These are phyloP conservation scores for Ophiostoma ips DNA, from an alignment of 2,329 filamentous ascomycete genomes.

Conservation along the genomic window DNA sequence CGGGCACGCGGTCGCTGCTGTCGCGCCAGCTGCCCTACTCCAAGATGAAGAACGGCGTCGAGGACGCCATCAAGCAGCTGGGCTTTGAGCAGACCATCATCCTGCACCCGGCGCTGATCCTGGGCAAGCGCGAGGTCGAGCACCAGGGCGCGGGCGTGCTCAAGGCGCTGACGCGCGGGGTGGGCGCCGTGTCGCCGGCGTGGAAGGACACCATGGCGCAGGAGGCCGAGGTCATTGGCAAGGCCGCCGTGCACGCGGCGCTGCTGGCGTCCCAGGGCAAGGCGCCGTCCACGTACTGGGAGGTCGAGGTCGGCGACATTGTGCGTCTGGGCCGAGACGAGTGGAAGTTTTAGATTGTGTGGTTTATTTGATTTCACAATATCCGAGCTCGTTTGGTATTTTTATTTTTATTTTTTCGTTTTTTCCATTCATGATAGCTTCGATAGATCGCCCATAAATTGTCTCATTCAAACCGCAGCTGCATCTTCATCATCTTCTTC, in stretches of 20 bases:
- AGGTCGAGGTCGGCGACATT: slow-evolving; percentile 47
- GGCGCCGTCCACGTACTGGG: slow-evolving; percentile 47
- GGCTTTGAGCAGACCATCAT: slow-evolving; percentile 70
- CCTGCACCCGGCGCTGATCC: slow-evolving; percentile 57
- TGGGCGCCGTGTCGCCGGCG: slow-evolving; percentile 39
- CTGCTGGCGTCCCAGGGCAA: slow-evolving; percentile 44
- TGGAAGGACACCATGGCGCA: slow-evolving; percentile 57
- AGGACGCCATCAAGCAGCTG: slow-evolving; percentile 58
- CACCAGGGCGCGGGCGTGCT: slow-evolving; percentile 44
- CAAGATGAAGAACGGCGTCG: slow-evolving; percentile 77
- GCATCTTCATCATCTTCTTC: neutral
- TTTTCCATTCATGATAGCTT: too few species aligned
- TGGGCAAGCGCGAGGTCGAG: slow-evolving; percentile 52
- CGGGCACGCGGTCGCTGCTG: slow-evolving; percentile 30
- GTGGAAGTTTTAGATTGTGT: slow-evolving; percentile 23
- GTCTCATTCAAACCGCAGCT: neutral
- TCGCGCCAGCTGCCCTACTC: slow-evolving; percentile 34
- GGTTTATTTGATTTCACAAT: neutral
- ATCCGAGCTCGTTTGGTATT: neutral
- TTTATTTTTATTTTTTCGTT: neutral
- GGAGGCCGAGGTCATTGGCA: slow-evolving; percentile 58
- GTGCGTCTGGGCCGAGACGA: slow-evolving; percentile 50
- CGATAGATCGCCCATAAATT: too few species aligned
- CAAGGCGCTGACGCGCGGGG: slow-evolving; percentile 37
- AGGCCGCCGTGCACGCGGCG: slow-evolving; percentile 49